Evolutionary conservation across 164 flowering plant species (phyloP).

Genomic region (Warburgia ugandensis): DNA sequence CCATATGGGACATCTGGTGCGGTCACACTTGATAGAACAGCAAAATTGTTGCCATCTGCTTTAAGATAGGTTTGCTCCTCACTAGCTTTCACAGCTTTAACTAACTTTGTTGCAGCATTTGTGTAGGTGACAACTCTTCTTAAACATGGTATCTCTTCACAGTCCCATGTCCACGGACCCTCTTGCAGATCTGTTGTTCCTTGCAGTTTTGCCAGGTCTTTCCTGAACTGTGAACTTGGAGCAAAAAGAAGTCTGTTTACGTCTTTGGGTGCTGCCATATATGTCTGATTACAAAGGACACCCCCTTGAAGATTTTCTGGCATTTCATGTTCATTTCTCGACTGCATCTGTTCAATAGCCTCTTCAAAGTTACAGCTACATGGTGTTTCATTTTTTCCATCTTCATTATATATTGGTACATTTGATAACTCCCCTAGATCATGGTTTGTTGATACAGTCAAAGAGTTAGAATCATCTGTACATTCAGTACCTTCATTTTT

Average conservation of each 20-base stretch:
- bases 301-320: slow-evolving; percentile 65
- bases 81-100: slow-evolving; percentile 61
- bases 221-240: slow-evolving; percentile 60
- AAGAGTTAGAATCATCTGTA: slow-evolving; percentile 15
- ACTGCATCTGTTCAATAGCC: slow-evolving; percentile 39
- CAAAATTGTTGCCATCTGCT: slow-evolving; percentile 52
- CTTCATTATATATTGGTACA: slow-evolving; percentile 42
- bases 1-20: slow-evolving; percentile 90
- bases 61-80: slow-evolving; percentile 67
- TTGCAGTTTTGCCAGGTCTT: slow-evolving; percentile 47
- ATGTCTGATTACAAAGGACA: slow-evolving; percentile 52
- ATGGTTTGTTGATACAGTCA: slow-evolving; percentile 18
- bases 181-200: slow-evolving; percentile 55
- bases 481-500: slow-evolving; percentile 27
- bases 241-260: slow-evolving; percentile 51
- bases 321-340: slow-evolving; percentile 33
- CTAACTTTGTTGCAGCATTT: slow-evolving; percentile 60
- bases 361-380: slow-evolving; percentile 43
- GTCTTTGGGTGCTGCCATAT: slow-evolving; percentile 31
- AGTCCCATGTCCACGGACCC: slow-evolving; percentile 63
- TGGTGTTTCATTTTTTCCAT: slow-evolving; percentile 26
- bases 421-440: slow-evolving; percentile 40
- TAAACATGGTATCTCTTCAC: slow-evolving; percentile 31
- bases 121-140: slow-evolving; percentile 51
- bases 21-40: slow-evolving; percentile 39